Evolutionary conservation across 1,284 basidiomycete species (phyloP), one percentile per base, ranked within the genome.

Genomic region (Malassezia sympodialis): DNA sequence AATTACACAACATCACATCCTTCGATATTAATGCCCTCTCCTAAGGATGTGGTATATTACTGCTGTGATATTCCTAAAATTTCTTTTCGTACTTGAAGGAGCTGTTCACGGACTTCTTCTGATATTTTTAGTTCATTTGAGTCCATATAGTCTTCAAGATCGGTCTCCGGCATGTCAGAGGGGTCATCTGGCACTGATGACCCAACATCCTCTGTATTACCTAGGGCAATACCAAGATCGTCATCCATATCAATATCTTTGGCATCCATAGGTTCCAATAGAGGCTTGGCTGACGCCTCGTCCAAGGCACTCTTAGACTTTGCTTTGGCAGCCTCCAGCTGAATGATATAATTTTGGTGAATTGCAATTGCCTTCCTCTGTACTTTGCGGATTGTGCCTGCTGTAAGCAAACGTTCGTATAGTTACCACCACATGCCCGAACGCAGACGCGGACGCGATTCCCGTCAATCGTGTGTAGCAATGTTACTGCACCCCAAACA

Each of bases 401-500:
- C 12, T 12, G 28, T 11, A 21, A 23, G 19, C 1, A 19, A n/a
- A 3, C 21, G 12, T 35, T 14, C 4, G 1, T 8, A 23, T 7
- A 53, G 43, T 31, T 40, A 54, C 52, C 52, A 10, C 44, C 32
- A 30, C 55, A 57, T 4, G 48, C 26, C 6, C 43, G 42, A 21
- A 51, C 49, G 14, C 39, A 48, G 7, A 57, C 52, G 11, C 55
- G 35, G 1, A 52, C 51, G 3, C 26, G 55, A 1, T 42, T 21
- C 8, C 41, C 45, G 17, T 57, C 55, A 26, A 57, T 57, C 1
- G 28, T 32, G 15, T 47, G 17, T 5, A 52, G n/a, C 19, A 57
- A 26, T n/a, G 55, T 57, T 3, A 44, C 30, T 19, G 55, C 50
- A 8, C 28, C 55, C 55, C 55, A 57, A 4, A 57, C 55, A 35